phyloP scores from a whole-genome alignment of 208 protist genomes.

The Acanthamoeba culbertsoni region DNA sequence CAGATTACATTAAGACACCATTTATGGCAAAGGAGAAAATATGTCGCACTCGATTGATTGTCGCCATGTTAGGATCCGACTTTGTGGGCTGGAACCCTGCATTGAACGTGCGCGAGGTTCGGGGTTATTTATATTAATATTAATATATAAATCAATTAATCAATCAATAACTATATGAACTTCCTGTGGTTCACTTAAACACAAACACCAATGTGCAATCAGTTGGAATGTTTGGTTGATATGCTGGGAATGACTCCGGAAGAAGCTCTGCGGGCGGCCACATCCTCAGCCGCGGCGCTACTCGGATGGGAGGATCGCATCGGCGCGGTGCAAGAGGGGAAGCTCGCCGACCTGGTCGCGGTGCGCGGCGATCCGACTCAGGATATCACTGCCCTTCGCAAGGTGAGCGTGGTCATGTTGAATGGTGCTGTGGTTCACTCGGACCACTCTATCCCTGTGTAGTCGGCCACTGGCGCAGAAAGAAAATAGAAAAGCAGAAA shows the following conservation, averaged over 20 bases:
- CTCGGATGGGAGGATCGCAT: not conserved
- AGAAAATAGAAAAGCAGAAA: no score
- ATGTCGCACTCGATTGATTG: not conserved
- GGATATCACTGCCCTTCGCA: not conserved
- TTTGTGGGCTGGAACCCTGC: not conserved
- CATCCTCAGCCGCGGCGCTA: not conserved
- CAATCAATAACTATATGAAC: no score
- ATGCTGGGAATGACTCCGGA: not conserved
- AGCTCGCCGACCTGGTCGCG: constrained; percentile 18
- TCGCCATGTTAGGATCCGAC: not conserved
- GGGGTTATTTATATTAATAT: no score
- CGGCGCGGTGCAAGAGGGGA: not conserved
- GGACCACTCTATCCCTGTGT: no score
- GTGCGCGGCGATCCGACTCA: not conserved
- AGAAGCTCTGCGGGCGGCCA: not conserved
- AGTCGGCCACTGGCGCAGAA: no score
- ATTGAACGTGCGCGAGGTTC: constrained; percentile 37
- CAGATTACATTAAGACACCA: not conserved
- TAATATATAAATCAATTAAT: no score
- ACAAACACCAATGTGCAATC: not conserved
- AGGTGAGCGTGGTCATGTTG: not conserved
- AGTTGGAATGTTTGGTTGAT: not conserved
- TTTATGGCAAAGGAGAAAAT: not conserved
- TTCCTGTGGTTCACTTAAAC: no score
- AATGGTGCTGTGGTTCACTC: not conserved